Evolutionary conservation across 805 yeast species (phyloP), one percentile per base, ranked within the genome.

Genomic region (Helenozyma baotianmanensis): DNA sequence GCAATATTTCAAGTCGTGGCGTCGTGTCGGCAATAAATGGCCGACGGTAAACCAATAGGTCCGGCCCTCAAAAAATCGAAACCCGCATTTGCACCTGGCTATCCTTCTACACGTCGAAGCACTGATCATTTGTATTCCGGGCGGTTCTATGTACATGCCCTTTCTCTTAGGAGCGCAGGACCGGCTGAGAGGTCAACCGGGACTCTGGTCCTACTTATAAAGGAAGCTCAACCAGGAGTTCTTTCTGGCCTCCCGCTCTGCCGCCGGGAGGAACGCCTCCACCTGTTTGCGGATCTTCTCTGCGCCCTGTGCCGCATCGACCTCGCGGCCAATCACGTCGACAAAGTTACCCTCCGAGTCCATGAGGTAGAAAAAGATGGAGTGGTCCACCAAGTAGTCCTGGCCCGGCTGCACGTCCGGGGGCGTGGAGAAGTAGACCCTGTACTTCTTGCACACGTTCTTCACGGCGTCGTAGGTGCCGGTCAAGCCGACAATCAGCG

Each of bases 351-450:
- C 98, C 56, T 92, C 96, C n/a, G 96, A 89, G 56, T 92, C 97
- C 97, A 92, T 90, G 50, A 92, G 67, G 54, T 92, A 92, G 63
- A 90, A 90, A 76, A 92, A 92, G 38, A 92, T 88, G 3, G 97
- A 90, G 61, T 92, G 98, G 56, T 92, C 98, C 21, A 92, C 98
- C 40, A 92, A 70, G 55, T 92, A 92, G 50, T 92, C 96, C 60
- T 92, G 95, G 13, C 97, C 97, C 0, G 95, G 92, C 56, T 88
- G 86, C 29, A 92, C 82, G 53, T 87, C 77, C 16, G 89, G 84
- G 3, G 98, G 98, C 1, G 98, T 92, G n/a, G 96, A 86, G 60
- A 92, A 92, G 60, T 92, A 92, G 10, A 92, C 98, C 46, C 98
- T 73, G 62, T 79, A 92, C 47, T 80, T 78, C 60, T 88, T 92